phyloP scores from a whole-genome alignment of 73 alveolate genomes.

The Paramecium primaurelia region DNA sequence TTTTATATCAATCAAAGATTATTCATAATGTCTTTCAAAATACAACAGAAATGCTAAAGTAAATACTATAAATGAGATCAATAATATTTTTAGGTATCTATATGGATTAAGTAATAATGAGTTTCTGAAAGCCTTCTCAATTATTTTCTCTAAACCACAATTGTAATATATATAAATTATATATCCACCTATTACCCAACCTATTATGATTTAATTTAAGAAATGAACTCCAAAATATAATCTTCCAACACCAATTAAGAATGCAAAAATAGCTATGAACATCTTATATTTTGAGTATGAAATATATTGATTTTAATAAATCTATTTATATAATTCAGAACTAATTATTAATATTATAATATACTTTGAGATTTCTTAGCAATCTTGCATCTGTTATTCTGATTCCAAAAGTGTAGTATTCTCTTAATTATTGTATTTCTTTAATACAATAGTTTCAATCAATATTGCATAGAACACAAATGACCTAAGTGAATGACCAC shows the following conservation, averaged over 20 bases:
- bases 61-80: background rate
- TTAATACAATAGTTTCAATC: background rate
- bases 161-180: background rate
- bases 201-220: conserved; percentile 23
- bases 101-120: background rate
- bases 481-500: background rate
- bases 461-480: background rate
- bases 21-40: background rate
- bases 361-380: background rate
- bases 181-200: conserved; percentile 47
- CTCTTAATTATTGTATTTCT: background rate
- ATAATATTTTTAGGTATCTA: background rate
- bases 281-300: background rate
- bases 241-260: background rate
- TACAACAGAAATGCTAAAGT: background rate
- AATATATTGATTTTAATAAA: background rate
- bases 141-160: background rate
- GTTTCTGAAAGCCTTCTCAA: background rate
- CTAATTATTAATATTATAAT: background rate
- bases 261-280: background rate
- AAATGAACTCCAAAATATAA: conserved; percentile 49
- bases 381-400: background rate
- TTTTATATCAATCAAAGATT: background rate
- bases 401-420: background rate
- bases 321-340: background rate